Conservation (phyloP, 257 asterid species). For the Schizonepeta tenuifolia region DNA sequence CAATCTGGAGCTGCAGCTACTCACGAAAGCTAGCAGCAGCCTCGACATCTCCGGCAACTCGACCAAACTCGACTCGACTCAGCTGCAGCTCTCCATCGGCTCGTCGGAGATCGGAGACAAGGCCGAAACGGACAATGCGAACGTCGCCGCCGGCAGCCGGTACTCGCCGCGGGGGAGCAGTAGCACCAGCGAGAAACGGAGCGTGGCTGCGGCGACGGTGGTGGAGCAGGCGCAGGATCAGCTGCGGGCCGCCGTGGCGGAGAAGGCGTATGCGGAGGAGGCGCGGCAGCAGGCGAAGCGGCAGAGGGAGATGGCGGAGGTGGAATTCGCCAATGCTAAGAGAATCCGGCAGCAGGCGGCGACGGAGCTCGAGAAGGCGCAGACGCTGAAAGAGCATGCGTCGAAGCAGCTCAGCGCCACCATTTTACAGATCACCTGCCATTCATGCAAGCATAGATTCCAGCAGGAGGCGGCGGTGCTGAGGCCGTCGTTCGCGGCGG, state of each 20-base stretch:
- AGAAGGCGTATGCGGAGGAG: slow-evolving; percentile 74
- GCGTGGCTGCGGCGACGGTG: slow-evolving; percentile 23
- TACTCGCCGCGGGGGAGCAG: slow-evolving; percentile 39
- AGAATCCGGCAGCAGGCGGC: slow-evolving; percentile 76
- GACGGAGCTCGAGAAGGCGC: slow-evolving; percentile 67
- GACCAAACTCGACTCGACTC: slow-evolving; percentile 33
- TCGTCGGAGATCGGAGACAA: slow-evolving; percentile 44
- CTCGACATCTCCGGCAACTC: slow-evolving; percentile 18
- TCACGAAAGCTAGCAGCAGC: slow-evolving; percentile 38
- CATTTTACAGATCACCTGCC: slow-evolving; percentile 64
- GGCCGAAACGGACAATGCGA: slow-evolving; percentile 4
- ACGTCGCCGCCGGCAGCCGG: background rate
- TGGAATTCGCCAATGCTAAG: slow-evolving; percentile 73
- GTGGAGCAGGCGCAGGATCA: slow-evolving; percentile 50
- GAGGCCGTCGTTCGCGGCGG: slow-evolving; percentile 17
- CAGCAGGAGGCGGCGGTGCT: slow-evolving; percentile 24
- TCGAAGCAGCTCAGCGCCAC: slow-evolving; percentile 58
- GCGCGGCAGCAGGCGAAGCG: slow-evolving; percentile 67
- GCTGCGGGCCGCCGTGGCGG: slow-evolving; percentile 57
- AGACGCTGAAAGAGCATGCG: slow-evolving; percentile 59
- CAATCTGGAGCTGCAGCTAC: slow-evolving; percentile 69
- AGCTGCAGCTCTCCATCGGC: slow-evolving; percentile 53
- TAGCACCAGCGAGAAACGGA: slow-evolving; percentile 37
- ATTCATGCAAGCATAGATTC: slow-evolving; percentile 64
- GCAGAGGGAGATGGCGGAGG: slow-evolving; percentile 77